Evolutionary conservation across 345 rosid genomes (phyloP).

Genomic region (Pugionium dolabratum): DNA sequence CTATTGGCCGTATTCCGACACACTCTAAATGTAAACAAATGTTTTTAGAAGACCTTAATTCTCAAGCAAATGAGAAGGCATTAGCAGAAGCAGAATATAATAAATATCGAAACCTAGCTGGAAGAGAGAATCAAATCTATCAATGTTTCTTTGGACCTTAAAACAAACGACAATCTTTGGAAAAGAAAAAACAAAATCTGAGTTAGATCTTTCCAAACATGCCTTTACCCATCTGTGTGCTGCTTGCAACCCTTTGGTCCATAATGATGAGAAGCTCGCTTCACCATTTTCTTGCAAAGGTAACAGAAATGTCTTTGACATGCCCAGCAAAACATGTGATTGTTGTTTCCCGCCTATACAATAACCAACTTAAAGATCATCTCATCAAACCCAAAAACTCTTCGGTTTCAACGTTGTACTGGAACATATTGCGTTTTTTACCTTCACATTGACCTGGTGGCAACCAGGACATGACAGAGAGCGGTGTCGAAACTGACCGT

Average conservation of each 20-base stretch:
- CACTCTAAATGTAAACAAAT: no score
- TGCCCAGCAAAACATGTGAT: conserved; percentile 81
- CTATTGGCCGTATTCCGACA: no score
- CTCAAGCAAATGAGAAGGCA: conserved; percentile 1
- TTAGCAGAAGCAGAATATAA: neutral
- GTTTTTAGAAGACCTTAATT: neutral
- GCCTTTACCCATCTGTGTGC: conserved; percentile 57
- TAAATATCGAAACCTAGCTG: neutral
- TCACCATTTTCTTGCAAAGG: conserved; percentile 68
- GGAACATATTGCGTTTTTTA: conserved; percentile 19
- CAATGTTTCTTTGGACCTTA: conserved; percentile 4
- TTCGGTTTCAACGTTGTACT: neutral
- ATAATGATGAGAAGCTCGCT: conserved; percentile 62
- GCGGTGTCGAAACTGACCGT: conserved; percentile 28
- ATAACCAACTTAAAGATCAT: conserved; percentile 4
- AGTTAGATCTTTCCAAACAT: conserved; percentile 15
- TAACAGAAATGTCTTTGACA: conserved; percentile 80
- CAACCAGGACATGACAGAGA: conserved; percentile 65
- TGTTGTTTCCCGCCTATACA: conserved; percentile 70
- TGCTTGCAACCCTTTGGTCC: conserved; percentile 95
- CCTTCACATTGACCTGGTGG: conserved; percentile 74
- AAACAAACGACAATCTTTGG: neutral
- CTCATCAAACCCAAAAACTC: neutral
- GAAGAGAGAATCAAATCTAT: conserved; percentile 4
- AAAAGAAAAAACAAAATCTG: conserved; percentile 1